Percentiles rank a stretch among this genome's conserved stretches.
These are phyloP conservation scores for Gossypium rotundifolium DNA, from an alignment of 345 rosid species.

Conservation along the genomic window DNA sequence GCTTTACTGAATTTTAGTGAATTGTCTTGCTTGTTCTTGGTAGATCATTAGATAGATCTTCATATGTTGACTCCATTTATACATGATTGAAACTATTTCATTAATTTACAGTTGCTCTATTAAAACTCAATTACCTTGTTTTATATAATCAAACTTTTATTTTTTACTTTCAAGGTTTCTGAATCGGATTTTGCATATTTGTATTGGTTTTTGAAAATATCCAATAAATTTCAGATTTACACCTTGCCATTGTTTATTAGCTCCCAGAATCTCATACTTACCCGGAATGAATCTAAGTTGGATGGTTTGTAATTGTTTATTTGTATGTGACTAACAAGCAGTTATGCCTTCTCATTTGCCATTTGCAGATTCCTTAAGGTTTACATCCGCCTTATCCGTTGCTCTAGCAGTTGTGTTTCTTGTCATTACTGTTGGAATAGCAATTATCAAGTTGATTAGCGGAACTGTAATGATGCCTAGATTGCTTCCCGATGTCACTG, in stretches of 20 bases:
- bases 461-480: slow-evolving; percentile 75
- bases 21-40: not conserved
- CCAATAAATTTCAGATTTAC: not conserved
- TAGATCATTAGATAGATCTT: slow-evolving; percentile 1
- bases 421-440: slow-evolving; percentile 62
- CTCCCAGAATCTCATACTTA: not conserved
- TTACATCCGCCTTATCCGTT: slow-evolving; percentile 80
- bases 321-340: not conserved
- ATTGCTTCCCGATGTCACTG: slow-evolving; percentile 62
- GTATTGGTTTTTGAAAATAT: not conserved
- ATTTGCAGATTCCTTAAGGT: slow-evolving; percentile 80
- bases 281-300: not conserved
- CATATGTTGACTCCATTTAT: not conserved
- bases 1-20: not conserved
- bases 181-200: not conserved
- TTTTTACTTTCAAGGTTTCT: not conserved
- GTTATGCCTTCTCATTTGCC: slow-evolving; percentile 25
- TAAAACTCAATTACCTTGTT: not conserved
- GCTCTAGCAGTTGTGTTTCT: slow-evolving; percentile 79
- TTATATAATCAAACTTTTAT: not conserved
- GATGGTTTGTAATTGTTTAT: not conserved
- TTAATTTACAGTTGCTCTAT: not conserved
- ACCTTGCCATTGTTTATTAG: not conserved
- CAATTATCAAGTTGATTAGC: slow-evolving; percentile 48
- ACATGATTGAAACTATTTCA: not conserved